Percentiles rank a stretch among this genome's conserved stretches.
These are phyloP conservation scores for Exophiala spinifera DNA, from an alignment of 2,329 filamentous ascomycete genomes.

Conservation along the genomic window DNA sequence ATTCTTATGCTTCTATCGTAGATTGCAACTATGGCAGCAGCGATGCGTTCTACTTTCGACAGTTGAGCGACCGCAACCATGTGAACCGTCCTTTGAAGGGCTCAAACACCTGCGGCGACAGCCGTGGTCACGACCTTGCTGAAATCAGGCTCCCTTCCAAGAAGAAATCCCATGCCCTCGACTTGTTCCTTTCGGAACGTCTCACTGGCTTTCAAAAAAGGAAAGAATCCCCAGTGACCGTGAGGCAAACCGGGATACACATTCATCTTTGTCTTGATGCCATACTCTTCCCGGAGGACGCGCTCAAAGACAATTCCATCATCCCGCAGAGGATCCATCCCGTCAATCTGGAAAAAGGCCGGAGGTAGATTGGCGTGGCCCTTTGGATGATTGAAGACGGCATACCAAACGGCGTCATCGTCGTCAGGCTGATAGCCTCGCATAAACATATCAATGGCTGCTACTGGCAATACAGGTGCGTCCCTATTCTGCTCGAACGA, in stretches of 20 bases:
- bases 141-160: constrained; percentile 23
- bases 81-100: background rate
- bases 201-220: constrained; percentile 28
- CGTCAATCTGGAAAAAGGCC: constrained; percentile 31
- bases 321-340: constrained; percentile 32
- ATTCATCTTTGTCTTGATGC: constrained; percentile 32
- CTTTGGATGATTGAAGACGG: constrained; percentile 22
- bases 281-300: constrained; percentile 27
- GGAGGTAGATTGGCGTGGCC: constrained; percentile 32
- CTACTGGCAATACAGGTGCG: constrained; percentile 36
- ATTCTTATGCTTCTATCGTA: background rate
- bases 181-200: constrained; percentile 30
- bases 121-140: constrained; percentile 14
- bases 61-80: no score
- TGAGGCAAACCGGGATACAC: constrained; percentile 36
- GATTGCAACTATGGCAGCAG: background rate
- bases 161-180: constrained; percentile 25
- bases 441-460: constrained; percentile 31
- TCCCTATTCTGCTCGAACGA: constrained; percentile 43
- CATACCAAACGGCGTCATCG: constrained; percentile 21
- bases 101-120: constrained; percentile 14
- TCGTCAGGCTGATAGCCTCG: constrained; percentile 24
- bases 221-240: constrained; percentile 32
- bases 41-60: background rate
- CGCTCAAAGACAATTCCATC: constrained; percentile 31